Base-by-base conservation (phyloP, 768 basidiomycete species). In the Naganishia kalamii region DNA sequence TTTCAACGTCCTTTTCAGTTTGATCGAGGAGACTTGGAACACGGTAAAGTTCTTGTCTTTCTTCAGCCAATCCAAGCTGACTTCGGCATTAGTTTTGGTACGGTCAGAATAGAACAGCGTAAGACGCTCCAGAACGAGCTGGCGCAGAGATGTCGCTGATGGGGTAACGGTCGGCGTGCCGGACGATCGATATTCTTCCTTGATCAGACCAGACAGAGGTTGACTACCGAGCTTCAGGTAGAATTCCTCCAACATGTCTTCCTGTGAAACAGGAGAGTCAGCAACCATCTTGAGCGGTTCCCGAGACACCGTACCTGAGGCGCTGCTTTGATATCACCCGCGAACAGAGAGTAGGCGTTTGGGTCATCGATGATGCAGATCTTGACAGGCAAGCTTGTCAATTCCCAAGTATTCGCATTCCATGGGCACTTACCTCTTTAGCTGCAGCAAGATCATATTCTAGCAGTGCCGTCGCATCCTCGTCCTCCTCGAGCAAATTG, bases 71-170 rank as follows among this genome's bases (percentile, higher is more conserved):
- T 80, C 78, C 0, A 76, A 67, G 32, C 74, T 73, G 63, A 76
- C 70, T 3, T 74, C 73, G 27, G 70, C 71, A 51, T 68, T 72
- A 48, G 68, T 75, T 68, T 63, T 70, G 50, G 70, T 70, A 27
- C 92, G 88, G 71, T 97, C 94, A 60, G 94, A 88, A 4, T 98
- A 81, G 80, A 98, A 97, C 32, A 99, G 80, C 0, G 93, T 90
- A 21, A 96, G 80, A 33, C 93, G 81, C 77, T 97, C 89, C 29
- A 94, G 78, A 13, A 78, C 73, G 35, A 77, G 78, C 48, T 69
- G 64, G 1, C 77, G 71, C 0, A 78, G 65, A 1, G 54, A 66
- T 19, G 64, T 21, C 3, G 77, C 72, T 12, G 44, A 35, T 69
- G 66, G 12, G 54, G 65, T 19, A 68, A 30, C 69, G 60, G 12